A percentile compares a stretch with the other conserved stretches of the same genome.
Evolutionary conservation across 345 rosid genomes (phyloP).

Genomic region (Raphanus sativus): DNA sequence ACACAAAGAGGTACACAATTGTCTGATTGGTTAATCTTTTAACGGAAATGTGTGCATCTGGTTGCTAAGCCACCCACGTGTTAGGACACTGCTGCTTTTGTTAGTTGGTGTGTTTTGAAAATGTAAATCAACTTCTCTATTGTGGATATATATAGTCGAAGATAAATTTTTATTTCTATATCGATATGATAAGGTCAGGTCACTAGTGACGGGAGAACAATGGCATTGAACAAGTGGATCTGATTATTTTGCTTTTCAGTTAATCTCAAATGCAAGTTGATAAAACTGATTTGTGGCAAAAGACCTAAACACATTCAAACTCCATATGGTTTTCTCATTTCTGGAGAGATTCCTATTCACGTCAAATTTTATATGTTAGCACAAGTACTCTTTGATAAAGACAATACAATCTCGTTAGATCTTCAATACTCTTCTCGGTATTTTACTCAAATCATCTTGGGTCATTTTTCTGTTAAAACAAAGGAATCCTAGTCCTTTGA

Average conservation of each 20-base stretch:
- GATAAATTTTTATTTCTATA: not conserved
- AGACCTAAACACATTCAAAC: not conserved
- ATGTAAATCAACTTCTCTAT: slow-evolving; percentile 1
- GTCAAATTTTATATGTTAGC: not conserved
- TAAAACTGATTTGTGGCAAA: slow-evolving; percentile 4
- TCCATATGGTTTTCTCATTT: slow-evolving; percentile 10
- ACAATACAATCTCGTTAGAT: not conserved
- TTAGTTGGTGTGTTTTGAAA: slow-evolving; percentile 19
- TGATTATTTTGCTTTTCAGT: not conserved
- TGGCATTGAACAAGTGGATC: slow-evolving; percentile 32
- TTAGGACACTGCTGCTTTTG: slow-evolving; percentile 17
- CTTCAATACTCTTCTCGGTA: not conserved
- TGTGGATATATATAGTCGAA: not conserved
- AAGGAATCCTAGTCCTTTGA: not conserved
- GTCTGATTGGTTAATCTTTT: slow-evolving; percentile 26
- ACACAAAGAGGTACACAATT: slow-evolving; percentile 28
- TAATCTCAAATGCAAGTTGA: not conserved
- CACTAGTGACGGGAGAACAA: not conserved
- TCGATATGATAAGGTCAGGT: slow-evolving; percentile 15
- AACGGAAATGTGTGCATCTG: slow-evolving; percentile 24
- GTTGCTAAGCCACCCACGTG: slow-evolving; percentile 31
- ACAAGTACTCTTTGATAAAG: slow-evolving; percentile 13
- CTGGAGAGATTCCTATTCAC: slow-evolving; percentile 2
- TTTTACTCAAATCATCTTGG: not conserved
- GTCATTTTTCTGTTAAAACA: not conserved